Percentiles rank a stretch among this genome's conserved stretches.
phyloP scores from a whole-genome alignment of 768 basidiomycete species.

The Pholiota microspora region DNA sequence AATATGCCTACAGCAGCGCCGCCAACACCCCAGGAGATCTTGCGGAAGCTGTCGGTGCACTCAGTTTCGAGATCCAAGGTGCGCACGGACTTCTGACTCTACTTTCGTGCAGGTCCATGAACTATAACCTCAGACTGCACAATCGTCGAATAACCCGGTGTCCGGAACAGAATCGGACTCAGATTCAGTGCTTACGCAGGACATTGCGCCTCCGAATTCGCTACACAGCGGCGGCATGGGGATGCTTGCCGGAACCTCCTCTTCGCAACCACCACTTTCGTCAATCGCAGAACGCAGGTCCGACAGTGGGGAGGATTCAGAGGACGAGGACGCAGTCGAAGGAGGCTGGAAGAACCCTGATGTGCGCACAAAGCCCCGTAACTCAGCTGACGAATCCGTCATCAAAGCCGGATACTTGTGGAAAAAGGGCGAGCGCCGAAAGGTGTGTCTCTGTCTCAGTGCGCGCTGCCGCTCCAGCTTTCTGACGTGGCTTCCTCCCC shows the following conservation, averaged over 20 bases:
- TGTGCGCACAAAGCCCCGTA: constrained; percentile 38
- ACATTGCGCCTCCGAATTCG: constrained; percentile 36
- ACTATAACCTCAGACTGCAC: constrained; percentile 14
- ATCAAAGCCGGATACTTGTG: constrained; percentile 92
- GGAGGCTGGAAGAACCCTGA: constrained; percentile 63
- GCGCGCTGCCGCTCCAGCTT: too few relatives aligned
- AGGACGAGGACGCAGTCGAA: constrained; percentile 70
- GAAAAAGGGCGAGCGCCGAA: constrained; percentile 97
- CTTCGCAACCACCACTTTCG: constrained; percentile 54
- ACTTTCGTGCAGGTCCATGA: background rate
- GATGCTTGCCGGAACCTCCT: constrained; percentile 29
- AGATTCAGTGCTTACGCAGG: constrained; percentile 65
- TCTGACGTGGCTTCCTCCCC: too few relatives aligned
- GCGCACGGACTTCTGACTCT: constrained; percentile 13
- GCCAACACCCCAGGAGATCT: constrained; percentile 83
- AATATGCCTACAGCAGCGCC: constrained; percentile 56
- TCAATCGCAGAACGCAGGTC: constrained; percentile 76
- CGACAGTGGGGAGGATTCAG: constrained; percentile 74
- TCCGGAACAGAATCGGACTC: constrained; percentile 89
- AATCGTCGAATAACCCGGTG: constrained; percentile 30
- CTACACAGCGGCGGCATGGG: constrained; percentile 27
- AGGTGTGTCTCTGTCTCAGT: constrained; percentile 52
- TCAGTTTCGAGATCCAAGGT: constrained; percentile 56
- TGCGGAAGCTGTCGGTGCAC: constrained; percentile 81
- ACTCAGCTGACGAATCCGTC: constrained; percentile 63